Percentiles rank a stretch among this genome's conserved stretches.
Conservation (phyloP, 73 alveolate species). For the Chromera velia region DNA sequence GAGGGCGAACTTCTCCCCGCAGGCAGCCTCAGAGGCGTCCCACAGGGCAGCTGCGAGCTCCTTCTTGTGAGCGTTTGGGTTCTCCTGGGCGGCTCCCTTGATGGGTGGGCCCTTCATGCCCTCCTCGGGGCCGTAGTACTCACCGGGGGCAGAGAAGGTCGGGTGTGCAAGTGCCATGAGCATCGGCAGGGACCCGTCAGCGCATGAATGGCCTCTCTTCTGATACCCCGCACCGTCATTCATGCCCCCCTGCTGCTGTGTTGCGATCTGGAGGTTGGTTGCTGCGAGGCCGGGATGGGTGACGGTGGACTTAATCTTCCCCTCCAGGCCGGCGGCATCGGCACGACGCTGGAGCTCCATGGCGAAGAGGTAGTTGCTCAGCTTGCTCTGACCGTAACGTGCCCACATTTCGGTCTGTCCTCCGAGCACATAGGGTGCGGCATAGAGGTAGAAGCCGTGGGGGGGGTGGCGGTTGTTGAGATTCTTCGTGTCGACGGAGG, state of each 20-base stretch:
- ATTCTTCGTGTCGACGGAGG: constrained; percentile 13
- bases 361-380: constrained; percentile 23
- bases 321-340: constrained; percentile 21
- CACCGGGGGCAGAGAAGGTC: constrained; percentile 16
- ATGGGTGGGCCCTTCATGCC: constrained; percentile 22
- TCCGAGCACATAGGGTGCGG: constrained; percentile 30
- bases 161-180: constrained; percentile 45
- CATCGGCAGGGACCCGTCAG: constrained; percentile 36
- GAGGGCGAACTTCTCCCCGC: too few species aligned
- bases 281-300: constrained; percentile 35
- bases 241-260: neutral
- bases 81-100: neutral
- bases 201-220: constrained; percentile 35
- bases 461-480: constrained; percentile 36
- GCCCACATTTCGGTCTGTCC: constrained; percentile 33
- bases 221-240: constrained; percentile 35
- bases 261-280: constrained; percentile 23
- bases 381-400: constrained; percentile 36
- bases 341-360: constrained; percentile 29
- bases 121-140: constrained; percentile 30
- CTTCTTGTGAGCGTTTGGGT: constrained; percentile 24
- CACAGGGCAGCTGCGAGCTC: constrained; percentile 9
- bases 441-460: constrained; percentile 21
- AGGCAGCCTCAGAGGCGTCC: constrained; percentile 49
- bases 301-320: constrained; percentile 25